phyloP scores from a whole-genome alignment of 108 stramenopile species.

The Epithemia pelagica region DNA sequence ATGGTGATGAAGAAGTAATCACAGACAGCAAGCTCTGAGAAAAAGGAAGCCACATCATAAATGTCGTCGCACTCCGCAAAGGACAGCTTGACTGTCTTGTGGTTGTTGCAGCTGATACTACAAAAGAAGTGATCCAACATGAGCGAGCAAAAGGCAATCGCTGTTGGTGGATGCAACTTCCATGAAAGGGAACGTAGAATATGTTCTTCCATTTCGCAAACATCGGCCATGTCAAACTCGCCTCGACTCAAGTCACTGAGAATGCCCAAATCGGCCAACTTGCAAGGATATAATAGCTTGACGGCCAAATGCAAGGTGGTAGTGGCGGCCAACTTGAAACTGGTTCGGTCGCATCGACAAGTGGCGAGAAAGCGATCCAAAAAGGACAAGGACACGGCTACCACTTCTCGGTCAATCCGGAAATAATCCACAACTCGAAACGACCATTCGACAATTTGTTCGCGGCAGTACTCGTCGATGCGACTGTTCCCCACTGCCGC shows the following conservation, averaged over 20 bases:
- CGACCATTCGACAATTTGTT: conserved; percentile 66
- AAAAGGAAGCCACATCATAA: conserved; percentile 53
- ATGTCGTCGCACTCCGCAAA: conserved; percentile 39
- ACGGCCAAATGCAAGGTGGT: conserved; percentile 51
- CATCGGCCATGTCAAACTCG: conserved; percentile 56
- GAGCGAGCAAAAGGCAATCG: conserved; percentile 31
- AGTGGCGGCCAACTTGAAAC: conserved; percentile 58
- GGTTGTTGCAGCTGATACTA: not conserved
- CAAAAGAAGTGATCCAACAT: conserved; percentile 37
- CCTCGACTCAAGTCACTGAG: conserved; percentile 53
- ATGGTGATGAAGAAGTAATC: conserved; percentile 55
- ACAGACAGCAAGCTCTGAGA: conserved; percentile 52
- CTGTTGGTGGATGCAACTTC: conserved; percentile 47
- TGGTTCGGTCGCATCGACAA: conserved; percentile 41
- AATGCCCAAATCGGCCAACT: conserved; percentile 49
- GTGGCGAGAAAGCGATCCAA: conserved; percentile 59
- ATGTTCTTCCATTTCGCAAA: conserved; percentile 43
- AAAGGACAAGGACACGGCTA: conserved; percentile 36
- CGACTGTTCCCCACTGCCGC: conserved; percentile 17
- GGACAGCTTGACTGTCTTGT: conserved; percentile 19
- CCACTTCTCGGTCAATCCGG: conserved; percentile 59
- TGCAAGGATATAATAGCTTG: conserved; percentile 56
- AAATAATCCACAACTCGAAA: conserved; percentile 72
- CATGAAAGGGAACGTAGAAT: conserved; percentile 37
- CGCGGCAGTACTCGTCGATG: conserved; percentile 59